Conservation (phyloP, 345 rosid species). For the Bruguiera parviflora region DNA sequence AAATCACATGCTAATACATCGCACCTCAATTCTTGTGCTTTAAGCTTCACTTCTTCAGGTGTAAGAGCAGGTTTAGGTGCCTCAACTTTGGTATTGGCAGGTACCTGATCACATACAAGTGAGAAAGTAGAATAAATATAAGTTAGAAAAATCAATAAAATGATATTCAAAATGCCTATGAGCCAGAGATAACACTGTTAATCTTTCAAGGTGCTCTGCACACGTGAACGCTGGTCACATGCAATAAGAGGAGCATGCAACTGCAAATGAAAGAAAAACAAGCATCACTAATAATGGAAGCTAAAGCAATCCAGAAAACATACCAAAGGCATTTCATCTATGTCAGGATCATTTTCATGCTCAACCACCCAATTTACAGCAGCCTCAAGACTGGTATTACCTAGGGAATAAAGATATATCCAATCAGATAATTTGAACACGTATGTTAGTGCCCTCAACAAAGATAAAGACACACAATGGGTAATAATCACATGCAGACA, state of each 20-base stretch:
- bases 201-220: background rate
- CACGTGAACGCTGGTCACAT: background rate
- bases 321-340: conserved; percentile 91
- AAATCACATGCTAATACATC: conserved; percentile 14
- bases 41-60: conserved; percentile 81
- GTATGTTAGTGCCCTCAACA: background rate
- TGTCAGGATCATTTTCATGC: conserved; percentile 86
- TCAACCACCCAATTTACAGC: conserved; percentile 97
- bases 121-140: conserved; percentile 1
- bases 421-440: conserved; percentile 9
- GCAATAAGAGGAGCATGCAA: background rate
- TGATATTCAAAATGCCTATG: background rate
- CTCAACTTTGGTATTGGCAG: conserved; percentile 57
- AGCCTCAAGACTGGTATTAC: conserved; percentile 80
- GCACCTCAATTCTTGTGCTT: conserved; percentile 92
- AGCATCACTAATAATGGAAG: background rate
- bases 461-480: background rate
- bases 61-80: conserved; percentile 74
- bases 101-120: conserved; percentile 45
- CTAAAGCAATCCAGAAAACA: conserved; percentile 15
- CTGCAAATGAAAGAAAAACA: background rate
- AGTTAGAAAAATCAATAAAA: background rate
- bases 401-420: conserved; percentile 35
- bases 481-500: background rate
- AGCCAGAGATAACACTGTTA: background rate